Evolutionary conservation across 495 filamentous ascomycete genomes (phyloP).

Genomic region (Aspergillus homomorphus): DNA sequence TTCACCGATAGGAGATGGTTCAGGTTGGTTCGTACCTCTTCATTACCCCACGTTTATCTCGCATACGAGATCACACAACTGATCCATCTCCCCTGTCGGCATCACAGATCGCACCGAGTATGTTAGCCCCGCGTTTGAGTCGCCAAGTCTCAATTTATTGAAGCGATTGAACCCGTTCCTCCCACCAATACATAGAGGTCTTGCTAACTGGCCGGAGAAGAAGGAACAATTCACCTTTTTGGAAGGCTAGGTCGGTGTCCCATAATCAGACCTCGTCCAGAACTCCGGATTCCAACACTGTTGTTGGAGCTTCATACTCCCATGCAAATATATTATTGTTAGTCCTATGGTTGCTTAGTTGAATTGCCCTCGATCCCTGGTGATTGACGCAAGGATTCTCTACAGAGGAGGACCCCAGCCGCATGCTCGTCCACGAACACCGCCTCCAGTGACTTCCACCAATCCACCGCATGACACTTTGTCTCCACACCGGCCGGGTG

Average conservation of each 20-base stretch:
- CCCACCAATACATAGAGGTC: background rate
- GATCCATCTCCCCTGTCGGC: slow-evolving; percentile 27
- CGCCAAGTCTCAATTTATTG: background rate
- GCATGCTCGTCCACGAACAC: slow-evolving; percentile 59
- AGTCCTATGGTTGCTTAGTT: slow-evolving; percentile 35
- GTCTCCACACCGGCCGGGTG: slow-evolving; percentile 52
- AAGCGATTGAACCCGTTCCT: background rate
- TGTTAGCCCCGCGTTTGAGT: slow-evolving; percentile 18
- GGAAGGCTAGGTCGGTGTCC: slow-evolving; percentile 59
- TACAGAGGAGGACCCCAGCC: slow-evolving; percentile 51
- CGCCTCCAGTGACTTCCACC: slow-evolving; percentile 47
- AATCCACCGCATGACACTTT: slow-evolving; percentile 44
- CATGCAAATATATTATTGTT: slow-evolving; percentile 92
- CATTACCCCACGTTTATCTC: slow-evolving; percentile 15
- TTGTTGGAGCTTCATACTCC: slow-evolving; percentile 95
- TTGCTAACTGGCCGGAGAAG: slow-evolving; percentile 19
- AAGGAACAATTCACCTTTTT: slow-evolving; percentile 84
- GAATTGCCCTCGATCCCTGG: background rate
- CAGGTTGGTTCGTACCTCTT: slow-evolving; percentile 84
- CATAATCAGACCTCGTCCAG: slow-evolving; percentile 43
- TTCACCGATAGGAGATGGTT: slow-evolving; percentile 82
- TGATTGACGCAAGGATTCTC: slow-evolving; percentile 21
- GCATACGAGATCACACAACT: slow-evolving; percentile 17
- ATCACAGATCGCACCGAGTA: slow-evolving; percentile 51
- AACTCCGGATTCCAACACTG: slow-evolving; percentile 64